Evolutionary conservation across 1,284 basidiomycete species (phyloP), one percentile per base, ranked within the genome.

Genomic region (Cutaneotrichosporon sp.): DNA sequence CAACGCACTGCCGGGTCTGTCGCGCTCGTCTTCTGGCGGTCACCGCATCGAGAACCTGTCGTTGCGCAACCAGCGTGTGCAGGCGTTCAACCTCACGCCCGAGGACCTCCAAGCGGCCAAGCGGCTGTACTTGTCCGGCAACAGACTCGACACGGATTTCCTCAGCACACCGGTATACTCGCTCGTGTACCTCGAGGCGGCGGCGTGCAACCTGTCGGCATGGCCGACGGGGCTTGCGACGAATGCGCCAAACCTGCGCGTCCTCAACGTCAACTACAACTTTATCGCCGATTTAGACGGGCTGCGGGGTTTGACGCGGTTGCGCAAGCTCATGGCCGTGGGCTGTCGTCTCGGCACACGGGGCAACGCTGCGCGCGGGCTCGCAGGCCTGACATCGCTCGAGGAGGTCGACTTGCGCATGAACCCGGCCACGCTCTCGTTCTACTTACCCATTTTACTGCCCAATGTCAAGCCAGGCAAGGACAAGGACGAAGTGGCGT

Each of bases 231-330:
- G 83, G 36, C 78, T 97, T 56, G 80, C 81, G 35, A 67, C 70
- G 37, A 75, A 88, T 46, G 78, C 85, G 43, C 94, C 94, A 21
- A 97, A 96, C 73, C 77, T 98, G 63, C 85, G 92, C 54, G 86
- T 87, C 55, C 79, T 98, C 69, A 97, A 97, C 77, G 81, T 94
- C 61, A 94, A 96, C 79, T 93, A 93, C 79, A 96, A 96, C 74
- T 94, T 92, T 75, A 69, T 96, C 64, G 83, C 68, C 81, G 75
- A 75, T 52, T 84, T 91, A 60, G 80, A 81, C 53, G 77, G 81
- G 53, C 76, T 97, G 54, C 80, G 80, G 42, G 88, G 87, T n/a
- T 79, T 96, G 56, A 78, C 74, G 53, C 78, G 87, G 64, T 74
- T 96, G 71, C 81, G 83, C 63, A 91, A 89, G 78, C 74, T 96